A percentile compares a stretch with the other conserved stretches of the same genome.
Evolutionary conservation across 2,329 filamentous ascomycete genomes (phyloP).

Genomic region (Aspergillus sergii): DNA sequence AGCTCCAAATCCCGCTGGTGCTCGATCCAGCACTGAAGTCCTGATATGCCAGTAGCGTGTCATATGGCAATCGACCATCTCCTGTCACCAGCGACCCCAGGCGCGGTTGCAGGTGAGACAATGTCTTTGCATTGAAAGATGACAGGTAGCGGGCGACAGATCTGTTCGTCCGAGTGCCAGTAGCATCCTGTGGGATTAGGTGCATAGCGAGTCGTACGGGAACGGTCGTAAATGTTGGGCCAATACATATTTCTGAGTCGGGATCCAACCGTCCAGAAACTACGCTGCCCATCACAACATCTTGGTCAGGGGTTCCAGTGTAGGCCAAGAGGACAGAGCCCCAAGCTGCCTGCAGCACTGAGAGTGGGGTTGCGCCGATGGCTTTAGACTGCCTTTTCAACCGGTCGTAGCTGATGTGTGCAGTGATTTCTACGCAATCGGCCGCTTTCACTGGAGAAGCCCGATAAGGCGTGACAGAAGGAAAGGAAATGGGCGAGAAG

Average conservation of each 20-base stretch:
- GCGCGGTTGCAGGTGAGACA: conserved; percentile 27
- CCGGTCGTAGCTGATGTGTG: conserved; percentile 23
- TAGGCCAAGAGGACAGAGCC: conserved; percentile 35
- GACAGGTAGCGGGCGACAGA: conserved; percentile 28
- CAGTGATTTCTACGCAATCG: conserved; percentile 25
- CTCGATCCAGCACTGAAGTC: conserved; percentile 28
- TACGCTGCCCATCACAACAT: conserved; percentile 39
- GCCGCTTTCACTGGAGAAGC: conserved; percentile 16
- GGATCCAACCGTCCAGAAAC: conserved; percentile 33
- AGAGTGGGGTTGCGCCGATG: conserved; percentile 34
- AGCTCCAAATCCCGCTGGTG: conserved; percentile 20
- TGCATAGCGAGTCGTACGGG: conserved; percentile 33
- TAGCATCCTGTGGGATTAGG: conserved; percentile 16
- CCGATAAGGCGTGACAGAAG: conserved; percentile 26
- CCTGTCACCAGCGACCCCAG: conserved; percentile 26
- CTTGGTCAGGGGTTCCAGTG: conserved; percentile 35
- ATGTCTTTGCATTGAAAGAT: conserved; percentile 24
- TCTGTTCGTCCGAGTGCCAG: conserved; percentile 22
- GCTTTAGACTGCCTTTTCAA: conserved; percentile 34
- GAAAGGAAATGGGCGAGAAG: conserved; percentile 25
- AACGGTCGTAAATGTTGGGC: conserved; percentile 39
- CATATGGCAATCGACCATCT: conserved; percentile 35
- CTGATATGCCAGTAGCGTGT: conserved; percentile 40
- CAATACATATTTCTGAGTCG: conserved; percentile 30
- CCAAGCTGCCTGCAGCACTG: conserved; percentile 42